Base-by-base conservation (phyloP, 2,329 filamentous ascomycete genomes). In the Aspergillus brunneoviolaceus region DNA sequence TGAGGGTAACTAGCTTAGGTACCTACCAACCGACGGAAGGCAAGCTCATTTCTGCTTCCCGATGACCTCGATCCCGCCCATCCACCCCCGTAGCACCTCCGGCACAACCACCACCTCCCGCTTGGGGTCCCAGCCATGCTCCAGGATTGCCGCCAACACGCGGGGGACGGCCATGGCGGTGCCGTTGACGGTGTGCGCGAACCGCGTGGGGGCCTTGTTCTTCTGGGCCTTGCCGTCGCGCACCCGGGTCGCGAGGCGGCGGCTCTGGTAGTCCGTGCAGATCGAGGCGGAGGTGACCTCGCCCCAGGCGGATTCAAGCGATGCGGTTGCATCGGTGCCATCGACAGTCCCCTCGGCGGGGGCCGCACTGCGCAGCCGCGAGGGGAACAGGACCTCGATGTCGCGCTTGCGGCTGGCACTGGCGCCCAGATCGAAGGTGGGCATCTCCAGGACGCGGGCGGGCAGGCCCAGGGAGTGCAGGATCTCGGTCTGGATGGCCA, bases 321-420 rank as follows among this genome's bases (percentile, higher is more conserved):
- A 61, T 19, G 66, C 50, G 2, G 12, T 16, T 47, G 66, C 63
- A 14, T 58, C 56, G 0, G 0, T 42, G 14, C 10, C 14, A 16
- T 23, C 4, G 23, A 23, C 4, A 23, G 23, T 5, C 23, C 23
- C 23, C 23, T 23, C 23, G 23, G 35, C 7, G 14, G 35, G 35
- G 35, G 35, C 11, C 5, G 35, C 14, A 45, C 56, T 62, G 6
- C 73, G 74, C 52, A 75, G 81, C 4, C 94, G 85, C 47, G 90
- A 93, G 0, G 95, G 95, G 79, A 99, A 98, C 77, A 89, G 93
- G 3, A 91, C 92, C 74, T 99, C 95, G 58, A 99, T 96, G 74
- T 99, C 95, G 65, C 89, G 85, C 76, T 99, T 99, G 63, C 93
- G 85, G 23, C 82, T 84, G 12, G 95, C 95, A 29, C 90, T 93